Base-by-base conservation (phyloP, 768 basidiomycete genomes). In the Chlorophyllum brunneum region DNA sequence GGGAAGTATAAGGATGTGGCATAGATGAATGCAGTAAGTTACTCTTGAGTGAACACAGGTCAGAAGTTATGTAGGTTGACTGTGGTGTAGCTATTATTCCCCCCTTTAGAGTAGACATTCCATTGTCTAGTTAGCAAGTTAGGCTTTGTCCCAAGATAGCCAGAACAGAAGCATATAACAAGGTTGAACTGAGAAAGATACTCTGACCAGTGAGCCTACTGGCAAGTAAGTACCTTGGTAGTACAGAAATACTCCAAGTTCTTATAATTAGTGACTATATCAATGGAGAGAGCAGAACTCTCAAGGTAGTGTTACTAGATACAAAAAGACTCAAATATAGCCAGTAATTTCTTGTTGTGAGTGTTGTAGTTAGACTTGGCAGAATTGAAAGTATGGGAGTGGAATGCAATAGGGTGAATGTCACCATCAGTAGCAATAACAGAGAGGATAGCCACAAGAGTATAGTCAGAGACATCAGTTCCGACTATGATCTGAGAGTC, bases 401-500 rank as follows among this genome's bases (percentile, higher is more conserved):
- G n/a, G n/a, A n/a, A n/a, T n/a, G n/a, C n/a, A n/a, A n/a, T n/a
- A n/a, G n/a, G n/a, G n/a, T n/a, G n/a, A n/a, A n/a, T n/a, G n/a
- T n/a, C n/a, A n/a, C n/a, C n/a, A n/a, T n/a, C n/a, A n/a, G n/a
- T n/a, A n/a, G n/a, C n/a, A 52, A 1, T 22, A 13, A 18, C 45
- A n/a, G 20, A 52, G 43, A 11, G 44, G 44, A 9, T 5, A n/a
- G n/a, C 2, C n/a, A 3, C n/a, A n/a, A n/a, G n/a, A n/a, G n/a
- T n/a, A n/a, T n/a, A n/a, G n/a, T n/a, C n/a, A n/a, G n/a, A n/a
- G 6, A 18, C 37, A 16, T 38, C 37, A 5, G n/a, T 38, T 38
- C 18, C 37, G 5, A 38, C 37, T 5, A 38, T 58, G 1, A 55
- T 8, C 1, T 70, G 73, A 22, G 70, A 64, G 42, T 65, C 57